Evolutionary conservation across 2,329 filamentous ascomycete genomes (phyloP).

Genomic region (Dactylella cylindrospora): DNA sequence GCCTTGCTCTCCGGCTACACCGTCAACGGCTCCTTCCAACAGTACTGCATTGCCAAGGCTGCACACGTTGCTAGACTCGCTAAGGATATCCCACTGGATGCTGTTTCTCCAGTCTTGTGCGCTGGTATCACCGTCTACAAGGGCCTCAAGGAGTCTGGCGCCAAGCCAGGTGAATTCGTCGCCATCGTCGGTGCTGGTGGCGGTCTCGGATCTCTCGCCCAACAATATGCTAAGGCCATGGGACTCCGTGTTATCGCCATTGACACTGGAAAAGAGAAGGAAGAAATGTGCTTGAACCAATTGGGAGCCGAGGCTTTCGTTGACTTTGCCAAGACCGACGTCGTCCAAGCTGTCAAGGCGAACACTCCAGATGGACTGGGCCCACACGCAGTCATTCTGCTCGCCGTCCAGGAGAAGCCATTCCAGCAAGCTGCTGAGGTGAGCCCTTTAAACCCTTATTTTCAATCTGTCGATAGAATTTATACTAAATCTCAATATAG

Average conservation of each 20-base stretch:
- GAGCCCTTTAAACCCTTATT: constrained; percentile 28
- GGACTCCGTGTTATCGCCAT: constrained; percentile 78
- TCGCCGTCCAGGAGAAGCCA: constrained; percentile 84
- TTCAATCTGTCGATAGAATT: constrained; percentile 8
- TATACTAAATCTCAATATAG: constrained; percentile 49
- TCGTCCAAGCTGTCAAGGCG: constrained; percentile 81
- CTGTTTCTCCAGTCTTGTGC: constrained; percentile 76
- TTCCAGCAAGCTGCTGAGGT: constrained; percentile 85
- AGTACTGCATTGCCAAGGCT: constrained; percentile 86
- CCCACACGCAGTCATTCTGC: constrained; percentile 80
- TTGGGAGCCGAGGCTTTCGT: constrained; percentile 74
- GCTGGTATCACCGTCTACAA: constrained; percentile 88
- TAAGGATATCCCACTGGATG: constrained; percentile 73
- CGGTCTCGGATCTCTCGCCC: constrained; percentile 66
- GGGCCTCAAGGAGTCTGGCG: constrained; percentile 81
- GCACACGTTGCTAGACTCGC: constrained; percentile 80
- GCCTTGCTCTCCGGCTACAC: constrained; percentile 74
- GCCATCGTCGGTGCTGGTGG: constrained; percentile 86
- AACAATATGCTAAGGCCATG: constrained; percentile 89
- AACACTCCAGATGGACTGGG: constrained; percentile 78
- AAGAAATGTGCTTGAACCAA: constrained; percentile 63
- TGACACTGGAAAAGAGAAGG: constrained; percentile 80
- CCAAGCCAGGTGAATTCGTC: constrained; percentile 71
- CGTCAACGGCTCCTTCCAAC: constrained; percentile 89
- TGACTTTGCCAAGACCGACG: constrained; percentile 78